Evolutionary conservation across 1,284 basidiomycete genomes (phyloP).

Genomic region (Marasmius sp.): DNA sequence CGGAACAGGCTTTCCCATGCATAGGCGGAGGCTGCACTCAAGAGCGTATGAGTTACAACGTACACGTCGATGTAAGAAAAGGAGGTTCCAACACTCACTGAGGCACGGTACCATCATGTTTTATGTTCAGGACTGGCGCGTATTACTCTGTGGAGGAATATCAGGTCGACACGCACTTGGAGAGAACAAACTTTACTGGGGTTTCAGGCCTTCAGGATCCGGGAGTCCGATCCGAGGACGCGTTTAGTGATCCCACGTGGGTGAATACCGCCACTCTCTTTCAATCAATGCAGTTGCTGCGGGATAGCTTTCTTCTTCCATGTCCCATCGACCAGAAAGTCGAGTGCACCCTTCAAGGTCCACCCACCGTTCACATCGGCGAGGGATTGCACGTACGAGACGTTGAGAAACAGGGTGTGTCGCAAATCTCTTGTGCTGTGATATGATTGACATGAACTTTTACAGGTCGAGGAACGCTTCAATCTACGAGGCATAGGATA

Average conservation of each 20-base stretch:
- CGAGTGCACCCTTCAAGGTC: slow-evolving; percentile 72
- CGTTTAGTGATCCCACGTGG: slow-evolving; percentile 40
- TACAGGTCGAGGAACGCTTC: slow-evolving; percentile 81
- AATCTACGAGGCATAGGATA: slow-evolving; percentile 70
- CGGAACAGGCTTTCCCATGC: slow-evolving; percentile 32
- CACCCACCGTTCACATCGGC: slow-evolving; percentile 71
- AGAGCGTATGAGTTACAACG: not conserved
- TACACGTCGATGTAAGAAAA: too few relatives aligned
- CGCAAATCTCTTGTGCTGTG: not conserved
- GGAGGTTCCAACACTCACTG: slow-evolving; percentile 2
- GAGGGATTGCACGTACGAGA: slow-evolving; percentile 71
- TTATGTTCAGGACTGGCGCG: slow-evolving; percentile 17
- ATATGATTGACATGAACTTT: slow-evolving; percentile 1
- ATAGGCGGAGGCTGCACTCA: slow-evolving; percentile 22
- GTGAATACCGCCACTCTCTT: too few relatives aligned
- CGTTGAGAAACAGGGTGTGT: slow-evolving; percentile 66
- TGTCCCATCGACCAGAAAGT: slow-evolving; percentile 56
- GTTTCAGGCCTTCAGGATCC: slow-evolving; percentile 41
- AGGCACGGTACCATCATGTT: slow-evolving; percentile 24
- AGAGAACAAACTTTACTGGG: slow-evolving; percentile 24
- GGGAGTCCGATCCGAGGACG: slow-evolving; percentile 42
- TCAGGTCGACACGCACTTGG: not conserved
- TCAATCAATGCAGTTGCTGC: not conserved
- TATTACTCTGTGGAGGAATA: not conserved
- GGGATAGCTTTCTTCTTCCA: not conserved